Conservation (phyloP, 495 filamentous ascomycete genomes). For the Penicillium herquei region DNA sequence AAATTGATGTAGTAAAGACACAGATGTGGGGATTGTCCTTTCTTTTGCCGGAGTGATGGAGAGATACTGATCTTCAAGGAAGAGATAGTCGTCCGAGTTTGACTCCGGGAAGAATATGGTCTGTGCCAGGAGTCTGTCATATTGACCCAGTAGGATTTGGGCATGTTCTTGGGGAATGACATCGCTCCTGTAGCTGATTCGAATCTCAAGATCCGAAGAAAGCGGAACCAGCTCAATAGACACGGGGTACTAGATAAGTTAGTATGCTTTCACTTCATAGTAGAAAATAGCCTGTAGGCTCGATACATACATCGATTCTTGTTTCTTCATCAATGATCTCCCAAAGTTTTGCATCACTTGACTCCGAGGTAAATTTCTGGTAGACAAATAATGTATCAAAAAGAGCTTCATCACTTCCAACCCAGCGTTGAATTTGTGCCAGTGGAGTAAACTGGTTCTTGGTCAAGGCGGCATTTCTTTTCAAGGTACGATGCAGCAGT, state of each 20-base stretch:
- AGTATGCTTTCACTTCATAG: constrained; percentile 1
- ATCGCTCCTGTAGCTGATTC: constrained; percentile 59
- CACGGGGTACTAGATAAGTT: constrained; percentile 53
- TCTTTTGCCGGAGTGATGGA: constrained; percentile 52
- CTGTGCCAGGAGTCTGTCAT: constrained; percentile 27
- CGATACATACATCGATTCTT: constrained; percentile 51
- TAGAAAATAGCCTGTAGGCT: constrained; percentile 14
- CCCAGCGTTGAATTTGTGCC: constrained; percentile 63
- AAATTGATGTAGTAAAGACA: constrained; percentile 36
- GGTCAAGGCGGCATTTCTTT: constrained; percentile 57
- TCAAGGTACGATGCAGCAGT: constrained; percentile 57
- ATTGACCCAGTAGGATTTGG: constrained; percentile 30
- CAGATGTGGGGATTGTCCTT: constrained; percentile 17
- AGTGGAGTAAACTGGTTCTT: constrained; percentile 70
- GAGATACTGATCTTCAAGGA: constrained; percentile 23
- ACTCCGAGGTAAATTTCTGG: constrained; percentile 53
- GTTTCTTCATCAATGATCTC: constrained; percentile 52
- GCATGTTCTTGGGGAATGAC: constrained; percentile 64
- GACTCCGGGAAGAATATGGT: constrained; percentile 26
- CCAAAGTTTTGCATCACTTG: constrained; percentile 33
- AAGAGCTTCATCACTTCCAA: constrained; percentile 56
- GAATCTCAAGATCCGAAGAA: constrained; percentile 46
- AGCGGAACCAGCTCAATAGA: constrained; percentile 70
- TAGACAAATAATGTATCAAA: constrained; percentile 82
- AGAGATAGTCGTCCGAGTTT: constrained; percentile 14